Conservation (phyloP, 2,329 filamentous ascomycete genomes). For the Daldinia sp. region DNA sequence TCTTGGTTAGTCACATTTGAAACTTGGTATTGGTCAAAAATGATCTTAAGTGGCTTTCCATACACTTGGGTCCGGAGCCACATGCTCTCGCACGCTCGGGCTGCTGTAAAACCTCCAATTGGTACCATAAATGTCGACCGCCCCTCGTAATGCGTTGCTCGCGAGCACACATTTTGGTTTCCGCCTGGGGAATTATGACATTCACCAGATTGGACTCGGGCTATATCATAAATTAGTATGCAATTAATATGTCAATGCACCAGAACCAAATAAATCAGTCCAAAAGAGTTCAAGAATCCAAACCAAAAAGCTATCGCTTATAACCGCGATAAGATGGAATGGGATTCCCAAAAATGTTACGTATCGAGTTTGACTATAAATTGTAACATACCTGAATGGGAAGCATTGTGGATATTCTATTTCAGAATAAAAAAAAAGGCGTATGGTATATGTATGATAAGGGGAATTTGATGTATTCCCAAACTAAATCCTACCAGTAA, state of each 20-base stretch:
- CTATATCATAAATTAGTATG: constrained; percentile 40
- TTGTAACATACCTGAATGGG: constrained; percentile 48
- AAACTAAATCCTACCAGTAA: constrained; percentile 29
- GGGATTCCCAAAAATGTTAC: constrained; percentile 10
- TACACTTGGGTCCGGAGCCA: constrained; percentile 95
- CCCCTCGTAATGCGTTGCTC: constrained; percentile 73
- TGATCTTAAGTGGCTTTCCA: constrained; percentile 18
- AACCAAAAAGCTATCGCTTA: constrained; percentile 16
- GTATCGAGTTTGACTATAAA: constrained; percentile 14
- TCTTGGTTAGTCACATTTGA: constrained; percentile 26
- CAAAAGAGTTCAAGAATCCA: constrained; percentile 2
- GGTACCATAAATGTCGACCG: constrained; percentile 83
- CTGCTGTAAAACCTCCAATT: constrained; percentile 89
- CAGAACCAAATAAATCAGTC: neutral
- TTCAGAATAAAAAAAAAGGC: constrained; percentile 1
- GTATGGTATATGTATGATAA: constrained; percentile 14
- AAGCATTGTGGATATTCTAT: constrained; percentile 41
- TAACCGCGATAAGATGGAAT: constrained; percentile 5
- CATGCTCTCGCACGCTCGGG: constrained; percentile 94
- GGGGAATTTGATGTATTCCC: constrained; percentile 23
- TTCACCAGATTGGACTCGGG: constrained; percentile 46
- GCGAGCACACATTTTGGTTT: constrained; percentile 40
- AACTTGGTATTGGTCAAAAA: constrained; percentile 29
- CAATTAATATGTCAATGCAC: neutral
- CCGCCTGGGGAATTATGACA: constrained; percentile 44